These are phyloP conservation scores for Tolypocladium ovalisporum DNA, from an alignment of 2,329 filamentous ascomycete genomes.

Conservation along the genomic window DNA sequence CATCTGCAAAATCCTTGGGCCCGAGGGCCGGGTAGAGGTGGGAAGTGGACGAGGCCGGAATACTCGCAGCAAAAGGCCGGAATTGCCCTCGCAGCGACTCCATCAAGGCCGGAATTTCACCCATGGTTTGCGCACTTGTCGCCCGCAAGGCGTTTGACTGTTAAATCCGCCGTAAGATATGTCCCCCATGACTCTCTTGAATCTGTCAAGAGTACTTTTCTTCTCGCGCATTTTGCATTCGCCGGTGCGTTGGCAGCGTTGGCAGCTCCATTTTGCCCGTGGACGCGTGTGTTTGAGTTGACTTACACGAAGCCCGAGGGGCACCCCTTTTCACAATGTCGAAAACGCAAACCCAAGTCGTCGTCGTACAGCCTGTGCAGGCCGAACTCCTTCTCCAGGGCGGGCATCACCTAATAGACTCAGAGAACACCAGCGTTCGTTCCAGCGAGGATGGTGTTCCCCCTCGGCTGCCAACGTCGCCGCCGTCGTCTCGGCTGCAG, in stretches of 20 bases:
- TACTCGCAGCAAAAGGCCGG: not conserved
- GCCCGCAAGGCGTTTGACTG: not conserved
- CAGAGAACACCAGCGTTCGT: not conserved
- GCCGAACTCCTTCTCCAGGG: not conserved
- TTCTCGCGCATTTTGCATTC: not conserved
- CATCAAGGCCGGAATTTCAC: not conserved
- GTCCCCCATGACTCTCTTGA: not conserved
- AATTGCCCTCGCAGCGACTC: not conserved
- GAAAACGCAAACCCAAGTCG: not conserved
- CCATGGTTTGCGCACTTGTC: not conserved
- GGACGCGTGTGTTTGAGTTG: conserved; percentile 8
- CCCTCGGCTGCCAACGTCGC: not conserved
- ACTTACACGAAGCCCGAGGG: not conserved
- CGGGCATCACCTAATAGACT: not conserved
- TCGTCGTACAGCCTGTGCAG: not conserved
- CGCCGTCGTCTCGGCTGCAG: not conserved
- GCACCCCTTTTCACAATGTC: not conserved
- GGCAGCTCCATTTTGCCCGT: conserved; percentile 5
- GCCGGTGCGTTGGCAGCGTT: not conserved
- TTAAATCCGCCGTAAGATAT: conserved; percentile 11
- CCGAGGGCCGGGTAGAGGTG: not conserved
- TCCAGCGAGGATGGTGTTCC: not conserved
- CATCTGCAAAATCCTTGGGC: not conserved
- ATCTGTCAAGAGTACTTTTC: not conserved
- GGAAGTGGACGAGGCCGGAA: not conserved